A percentile compares a stretch with the other conserved stretches of the same genome.
Evolutionary conservation across 2,329 filamentous ascomycete species (phyloP).

Genomic region (Alternaria solani): DNA sequence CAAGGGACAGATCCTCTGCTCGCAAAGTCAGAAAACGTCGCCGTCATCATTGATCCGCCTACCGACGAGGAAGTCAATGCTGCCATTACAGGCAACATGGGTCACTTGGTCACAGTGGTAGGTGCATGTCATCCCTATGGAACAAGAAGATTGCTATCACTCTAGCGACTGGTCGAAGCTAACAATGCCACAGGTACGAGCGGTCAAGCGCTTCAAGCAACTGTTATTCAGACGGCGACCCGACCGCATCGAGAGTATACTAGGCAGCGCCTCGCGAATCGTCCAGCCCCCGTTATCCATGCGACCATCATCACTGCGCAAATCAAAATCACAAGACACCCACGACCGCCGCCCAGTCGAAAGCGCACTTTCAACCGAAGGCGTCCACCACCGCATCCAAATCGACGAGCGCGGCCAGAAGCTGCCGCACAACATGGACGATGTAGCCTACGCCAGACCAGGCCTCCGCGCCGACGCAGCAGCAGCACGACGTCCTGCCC

Average conservation of each 20-base stretch:
- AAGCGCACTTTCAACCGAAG: conserved; percentile 61
- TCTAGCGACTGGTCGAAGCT: not conserved
- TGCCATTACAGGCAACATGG: conserved; percentile 90
- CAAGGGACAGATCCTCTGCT: conserved; percentile 79
- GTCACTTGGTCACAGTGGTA: conserved; percentile 83
- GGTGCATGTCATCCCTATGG: conserved; percentile 24
- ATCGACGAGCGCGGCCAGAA: conserved; percentile 42
- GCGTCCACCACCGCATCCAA: conserved; percentile 59
- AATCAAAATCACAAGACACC: conserved; percentile 60
- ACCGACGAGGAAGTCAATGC: conserved; percentile 90
- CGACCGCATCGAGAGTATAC: conserved; percentile 64
- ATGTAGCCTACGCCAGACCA: conserved; percentile 31
- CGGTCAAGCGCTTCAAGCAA: conserved; percentile 85
- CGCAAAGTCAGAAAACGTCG: conserved; percentile 84
- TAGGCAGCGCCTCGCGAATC: conserved; percentile 66
- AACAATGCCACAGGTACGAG: conserved; percentile 72
- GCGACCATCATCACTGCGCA: conserved; percentile 52
- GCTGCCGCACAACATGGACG: conserved; percentile 29
- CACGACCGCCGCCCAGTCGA: conserved; percentile 61
- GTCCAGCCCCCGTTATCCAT: conserved; percentile 66
- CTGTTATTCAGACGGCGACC: conserved; percentile 68
- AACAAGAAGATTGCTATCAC: not conserved
- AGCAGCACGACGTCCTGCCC: conserved; percentile 10
- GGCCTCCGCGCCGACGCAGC: conserved; percentile 19
- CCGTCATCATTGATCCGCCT: conserved; percentile 78